Percentiles rank a stretch among this genome's conserved stretches.
Evolutionary conservation across 805 yeast species (phyloP).

Genomic region (Cyberlindnera saturnus): DNA sequence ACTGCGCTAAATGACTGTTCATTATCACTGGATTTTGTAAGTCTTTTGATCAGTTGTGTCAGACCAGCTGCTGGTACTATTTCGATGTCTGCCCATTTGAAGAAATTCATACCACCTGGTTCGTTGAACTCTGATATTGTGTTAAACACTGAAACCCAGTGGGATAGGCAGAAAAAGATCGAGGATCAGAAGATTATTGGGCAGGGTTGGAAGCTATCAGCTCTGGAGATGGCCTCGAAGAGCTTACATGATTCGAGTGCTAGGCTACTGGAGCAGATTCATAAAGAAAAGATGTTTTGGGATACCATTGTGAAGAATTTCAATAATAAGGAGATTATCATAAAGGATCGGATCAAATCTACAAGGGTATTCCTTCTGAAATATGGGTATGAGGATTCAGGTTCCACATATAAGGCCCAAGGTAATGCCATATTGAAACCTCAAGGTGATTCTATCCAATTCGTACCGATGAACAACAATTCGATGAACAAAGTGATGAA

Average conservation of each 20-base stretch:
- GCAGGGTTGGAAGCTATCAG: conserved; percentile 79
- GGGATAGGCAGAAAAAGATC: conserved; percentile 18
- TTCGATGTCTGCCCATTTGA: conserved; percentile 82
- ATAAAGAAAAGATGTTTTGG: conserved; percentile 68
- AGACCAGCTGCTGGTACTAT: conserved; percentile 83
- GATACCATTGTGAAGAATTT: conserved; percentile 28
- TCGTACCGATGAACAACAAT: not conserved
- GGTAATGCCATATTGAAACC: conserved; percentile 72
- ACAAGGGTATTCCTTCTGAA: conserved; percentile 65
- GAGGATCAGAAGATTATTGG: conserved; percentile 24
- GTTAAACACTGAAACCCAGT: conserved; percentile 12
- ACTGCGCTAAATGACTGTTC: conserved; percentile 86
- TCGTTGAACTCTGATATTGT: conserved; percentile 50
- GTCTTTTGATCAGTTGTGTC: conserved; percentile 70
- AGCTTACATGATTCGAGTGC: conserved; percentile 46
- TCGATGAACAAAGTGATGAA: conserved; percentile 43
- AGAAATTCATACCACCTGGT: conserved; percentile 68
- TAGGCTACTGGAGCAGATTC: conserved; percentile 47
- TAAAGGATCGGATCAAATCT: conserved; percentile 48
- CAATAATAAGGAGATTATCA: conserved; percentile 52
- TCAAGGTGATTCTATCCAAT: conserved; percentile 35
- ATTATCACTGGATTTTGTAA: conserved; percentile 78
- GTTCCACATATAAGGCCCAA: conserved; percentile 57
- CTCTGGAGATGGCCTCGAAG: conserved; percentile 49
- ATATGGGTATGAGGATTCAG: conserved; percentile 89